A percentile compares a stretch with the other conserved stretches of the same genome.
Evolutionary conservation across 768 basidiomycete species (phyloP).

Genomic region (Tephrocybe sp.): DNA sequence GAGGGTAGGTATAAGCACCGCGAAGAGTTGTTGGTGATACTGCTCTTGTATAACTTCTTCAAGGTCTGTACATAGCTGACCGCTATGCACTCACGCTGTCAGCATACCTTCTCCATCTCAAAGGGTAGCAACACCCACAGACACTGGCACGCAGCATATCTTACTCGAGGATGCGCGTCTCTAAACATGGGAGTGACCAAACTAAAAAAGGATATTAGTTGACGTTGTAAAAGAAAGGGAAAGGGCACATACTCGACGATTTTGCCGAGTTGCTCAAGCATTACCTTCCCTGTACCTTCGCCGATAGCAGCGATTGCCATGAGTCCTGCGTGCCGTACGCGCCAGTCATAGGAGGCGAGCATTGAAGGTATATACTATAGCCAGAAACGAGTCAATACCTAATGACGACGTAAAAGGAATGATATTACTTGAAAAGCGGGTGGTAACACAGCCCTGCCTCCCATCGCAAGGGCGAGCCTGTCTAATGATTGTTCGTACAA

Average conservation of each 20-base stretch:
- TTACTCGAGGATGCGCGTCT: slow-evolving; percentile 75
- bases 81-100: slow-evolving; percentile 38
- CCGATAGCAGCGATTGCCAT: slow-evolving; percentile 86
- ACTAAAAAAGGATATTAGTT: no score
- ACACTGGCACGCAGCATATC: slow-evolving; percentile 83
- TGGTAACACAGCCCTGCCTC: slow-evolving; percentile 72
- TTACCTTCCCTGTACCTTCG: slow-evolving; percentile 79
- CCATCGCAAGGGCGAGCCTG: slow-evolving; percentile 75
- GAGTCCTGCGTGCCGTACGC: slow-evolving; percentile 78
- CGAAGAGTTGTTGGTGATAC: slow-evolving; percentile 67
- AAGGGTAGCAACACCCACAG: slow-evolving; percentile 45
- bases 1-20: slow-evolving; percentile 67
- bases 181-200: slow-evolving; percentile 75
- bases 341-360: slow-evolving; percentile 82
- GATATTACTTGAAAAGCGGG: slow-evolving; percentile 61
- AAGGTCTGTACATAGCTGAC: slow-evolving; percentile 86
- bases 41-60: slow-evolving; percentile 78
- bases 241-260: slow-evolving; percentile 62
- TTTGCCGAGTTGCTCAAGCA: slow-evolving; percentile 80
- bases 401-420: background rate
- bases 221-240: background rate
- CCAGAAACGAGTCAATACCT: no score
- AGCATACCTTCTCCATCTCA: no score
- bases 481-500: slow-evolving; percentile 85
- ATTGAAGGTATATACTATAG: slow-evolving; percentile 71